Evolutionary conservation across 202 grass and related monocot genomes (phyloP).

Genomic region (Zizania palustris): DNA sequence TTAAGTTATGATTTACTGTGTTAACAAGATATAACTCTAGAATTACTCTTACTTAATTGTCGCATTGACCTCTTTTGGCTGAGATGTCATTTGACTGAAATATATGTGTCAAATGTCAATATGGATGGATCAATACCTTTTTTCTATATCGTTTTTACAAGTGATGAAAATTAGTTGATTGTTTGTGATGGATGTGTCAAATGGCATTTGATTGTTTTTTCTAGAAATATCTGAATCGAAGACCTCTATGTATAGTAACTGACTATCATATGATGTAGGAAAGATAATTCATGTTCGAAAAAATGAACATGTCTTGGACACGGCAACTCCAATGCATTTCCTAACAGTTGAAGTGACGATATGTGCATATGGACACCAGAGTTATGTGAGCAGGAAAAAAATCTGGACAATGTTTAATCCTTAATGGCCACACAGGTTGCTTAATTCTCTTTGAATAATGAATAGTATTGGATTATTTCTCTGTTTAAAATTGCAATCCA

Average conservation of each 20-base stretch:
- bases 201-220: no score
- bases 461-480: background rate
- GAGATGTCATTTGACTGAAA: background rate
- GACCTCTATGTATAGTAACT: constrained; percentile 16
- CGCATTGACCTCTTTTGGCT: background rate
- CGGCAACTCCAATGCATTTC: constrained; percentile 76
- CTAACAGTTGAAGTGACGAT: no score
- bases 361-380: background rate
- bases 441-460: background rate
- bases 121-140: background rate
- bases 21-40: no score
- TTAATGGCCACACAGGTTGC: background rate
- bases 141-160: background rate
- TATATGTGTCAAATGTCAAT: background rate
- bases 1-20: no score
- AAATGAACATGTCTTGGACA: constrained; percentile 95
- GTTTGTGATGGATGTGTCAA: constrained; percentile 20
- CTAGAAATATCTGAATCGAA: constrained; percentile 3
- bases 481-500: background rate
- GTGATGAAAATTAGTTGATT: background rate
- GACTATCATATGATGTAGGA: constrained; percentile 53
- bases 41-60: constrained; percentile 19
- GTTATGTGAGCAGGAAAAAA: background rate
- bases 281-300: constrained; percentile 99
- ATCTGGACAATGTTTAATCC: background rate